Evolutionary conservation across 208 protist species (phyloP).

Genomic region (Trichomonas tenax): DNA sequence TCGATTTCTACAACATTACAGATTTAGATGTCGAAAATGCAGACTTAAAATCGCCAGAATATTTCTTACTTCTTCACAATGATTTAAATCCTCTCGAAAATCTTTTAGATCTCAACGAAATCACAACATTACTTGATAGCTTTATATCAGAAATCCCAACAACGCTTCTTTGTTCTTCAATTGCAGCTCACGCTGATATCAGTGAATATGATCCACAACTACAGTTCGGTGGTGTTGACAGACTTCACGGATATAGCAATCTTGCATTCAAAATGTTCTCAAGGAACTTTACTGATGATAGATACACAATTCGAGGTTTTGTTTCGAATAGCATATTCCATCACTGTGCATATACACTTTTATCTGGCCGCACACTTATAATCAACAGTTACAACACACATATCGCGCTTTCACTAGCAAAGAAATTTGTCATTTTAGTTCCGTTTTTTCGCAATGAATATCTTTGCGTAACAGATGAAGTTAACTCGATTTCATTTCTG

Average conservation of each 20-base stretch:
- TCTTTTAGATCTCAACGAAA: neutral
- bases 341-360: neutral
- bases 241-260: neutral
- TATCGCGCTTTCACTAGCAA: neutral
- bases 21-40: neutral
- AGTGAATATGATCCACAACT: neutral
- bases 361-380: neutral
- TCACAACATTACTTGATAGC: neutral
- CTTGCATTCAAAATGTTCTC: neutral
- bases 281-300: neutral
- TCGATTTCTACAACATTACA: neutral
- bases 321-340: neutral
- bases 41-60: neutral
- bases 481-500: neutral
- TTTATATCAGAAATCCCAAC: neutral
- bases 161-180: neutral
- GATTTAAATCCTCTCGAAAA: neutral
- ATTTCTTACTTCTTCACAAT: neutral
- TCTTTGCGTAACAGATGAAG: neutral
- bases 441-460: neutral
- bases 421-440: neutral
- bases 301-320: neutral
- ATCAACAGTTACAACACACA: neutral
- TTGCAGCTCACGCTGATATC: neutral
- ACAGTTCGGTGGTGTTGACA: neutral